phyloP scores from a whole-genome alignment of 768 basidiomycete species.

The Strobilomyces dryophilus region DNA sequence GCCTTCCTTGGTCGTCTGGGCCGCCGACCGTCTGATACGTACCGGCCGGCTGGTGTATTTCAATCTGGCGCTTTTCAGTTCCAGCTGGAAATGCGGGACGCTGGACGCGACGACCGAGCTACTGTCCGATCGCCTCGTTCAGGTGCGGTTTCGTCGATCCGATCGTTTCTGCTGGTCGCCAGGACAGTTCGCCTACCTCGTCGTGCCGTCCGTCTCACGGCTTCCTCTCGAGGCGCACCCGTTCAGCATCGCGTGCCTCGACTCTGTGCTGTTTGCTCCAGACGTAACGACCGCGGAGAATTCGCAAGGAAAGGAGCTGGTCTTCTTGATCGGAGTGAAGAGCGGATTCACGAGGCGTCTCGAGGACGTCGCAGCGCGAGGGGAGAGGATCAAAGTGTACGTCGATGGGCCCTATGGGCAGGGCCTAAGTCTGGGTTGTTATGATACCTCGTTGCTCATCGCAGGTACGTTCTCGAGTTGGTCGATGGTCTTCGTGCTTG shows the following conservation, averaged over 20 bases:
- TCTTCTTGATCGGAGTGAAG: conserved; percentile 53
- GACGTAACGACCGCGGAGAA: neutral
- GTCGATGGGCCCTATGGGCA: conserved; percentile 57
- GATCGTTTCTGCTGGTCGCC: conserved; percentile 46
- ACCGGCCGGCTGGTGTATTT: conserved; percentile 37
- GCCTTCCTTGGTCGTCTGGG: conserved; percentile 53
- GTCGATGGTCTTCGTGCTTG: neutral
- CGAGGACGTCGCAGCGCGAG: conserved; percentile 27
- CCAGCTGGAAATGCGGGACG: conserved; percentile 14
- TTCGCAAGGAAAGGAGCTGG: conserved; percentile 35
- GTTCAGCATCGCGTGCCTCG: conserved; percentile 50
- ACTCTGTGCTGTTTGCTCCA: conserved; percentile 15
- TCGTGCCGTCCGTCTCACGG: conserved; percentile 40
- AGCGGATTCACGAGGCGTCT: conserved; percentile 54
- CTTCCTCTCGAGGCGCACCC: conserved; percentile 51
- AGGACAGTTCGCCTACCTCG: conserved; percentile 51
- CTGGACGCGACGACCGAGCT: conserved; percentile 38
- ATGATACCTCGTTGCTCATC: conserved; percentile 44
- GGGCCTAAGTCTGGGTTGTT: conserved; percentile 35
- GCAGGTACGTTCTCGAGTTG: conserved; percentile 33
- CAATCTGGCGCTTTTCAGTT: conserved; percentile 37
- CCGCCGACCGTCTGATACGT: conserved; percentile 46
- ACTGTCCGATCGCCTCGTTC: conserved; percentile 40
- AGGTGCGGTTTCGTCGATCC: conserved; percentile 40
- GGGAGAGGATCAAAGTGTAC: conserved; percentile 38